phyloP scores from a whole-genome alignment of 2,329 filamentous ascomycete species.

The Talaromyces sp. region DNA sequence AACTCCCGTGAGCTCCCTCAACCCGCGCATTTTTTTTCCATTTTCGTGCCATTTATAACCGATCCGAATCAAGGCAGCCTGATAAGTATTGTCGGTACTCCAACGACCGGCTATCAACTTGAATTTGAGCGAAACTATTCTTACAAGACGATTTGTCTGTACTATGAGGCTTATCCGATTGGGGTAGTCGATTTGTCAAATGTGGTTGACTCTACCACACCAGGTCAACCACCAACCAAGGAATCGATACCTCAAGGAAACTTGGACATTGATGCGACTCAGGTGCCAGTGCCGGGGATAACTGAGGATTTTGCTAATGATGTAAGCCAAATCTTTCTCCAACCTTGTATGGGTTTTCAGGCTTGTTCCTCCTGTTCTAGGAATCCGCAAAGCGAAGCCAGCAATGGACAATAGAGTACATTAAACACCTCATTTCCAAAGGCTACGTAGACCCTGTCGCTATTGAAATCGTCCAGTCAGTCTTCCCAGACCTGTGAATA shows the following conservation, averaged over 20 bases:
- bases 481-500: too few species aligned
- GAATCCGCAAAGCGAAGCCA: too few species aligned
- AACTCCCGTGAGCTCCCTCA: conserved; percentile 11
- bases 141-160: conserved; percentile 3
- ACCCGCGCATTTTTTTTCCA: conserved; percentile 26
- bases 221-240: background rate
- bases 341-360: too few species aligned
- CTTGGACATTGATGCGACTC: conserved; percentile 24
- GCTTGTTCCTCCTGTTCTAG: too few species aligned
- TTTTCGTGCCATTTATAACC: conserved; percentile 14
- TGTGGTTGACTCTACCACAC: conserved; percentile 16
- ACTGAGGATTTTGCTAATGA: conserved; percentile 32
- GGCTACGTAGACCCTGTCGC: too few species aligned
- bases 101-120: conserved; percentile 23
- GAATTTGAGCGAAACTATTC: conserved; percentile 23
- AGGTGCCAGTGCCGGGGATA: conserved; percentile 25
- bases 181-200: conserved; percentile 19
- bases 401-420: too few species aligned
- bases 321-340: conserved; percentile 15
- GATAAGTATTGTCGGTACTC: conserved; percentile 29
- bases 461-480: too few species aligned
- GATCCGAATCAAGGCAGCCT: conserved; percentile 19
- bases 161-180: conserved; percentile 16
- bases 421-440: too few species aligned
- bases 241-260: conserved; percentile 20